Evolutionary conservation across 2,329 filamentous ascomycete species (phyloP).

Genomic region (Chalaropsis ovoidea): DNA sequence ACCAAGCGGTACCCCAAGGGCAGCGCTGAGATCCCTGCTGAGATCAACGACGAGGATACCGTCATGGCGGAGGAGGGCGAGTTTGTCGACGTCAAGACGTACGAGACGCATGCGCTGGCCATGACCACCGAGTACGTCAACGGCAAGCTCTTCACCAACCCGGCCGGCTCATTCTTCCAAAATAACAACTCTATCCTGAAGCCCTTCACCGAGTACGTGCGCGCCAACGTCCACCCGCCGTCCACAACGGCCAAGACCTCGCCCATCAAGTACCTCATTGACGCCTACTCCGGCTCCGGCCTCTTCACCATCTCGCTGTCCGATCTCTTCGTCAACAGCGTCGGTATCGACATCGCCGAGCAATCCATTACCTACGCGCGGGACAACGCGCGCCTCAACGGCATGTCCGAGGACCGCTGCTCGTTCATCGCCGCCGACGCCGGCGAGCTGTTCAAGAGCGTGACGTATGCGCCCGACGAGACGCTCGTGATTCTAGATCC

Average conservation of each 20-base stretch:
- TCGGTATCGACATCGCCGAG: conserved; percentile 81
- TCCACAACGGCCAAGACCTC: conserved; percentile 28
- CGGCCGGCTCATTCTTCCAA: conserved; percentile 92
- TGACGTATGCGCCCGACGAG: conserved; percentile 54
- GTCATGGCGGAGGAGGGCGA: conserved; percentile 43
- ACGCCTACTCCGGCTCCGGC: conserved; percentile 94
- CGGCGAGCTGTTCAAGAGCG: conserved; percentile 55
- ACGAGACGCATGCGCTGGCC: conserved; percentile 75
- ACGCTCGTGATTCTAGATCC: conserved; percentile 94
- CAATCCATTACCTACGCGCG: conserved; percentile 69
- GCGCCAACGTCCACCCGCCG: conserved; percentile 60
- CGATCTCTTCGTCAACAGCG: conserved; percentile 67
- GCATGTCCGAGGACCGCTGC: conserved; percentile 55
- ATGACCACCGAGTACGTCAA: conserved; percentile 81
- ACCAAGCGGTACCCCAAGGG: conserved; percentile 56
- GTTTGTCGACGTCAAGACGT: conserved; percentile 66
- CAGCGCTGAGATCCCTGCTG: conserved; percentile 29
- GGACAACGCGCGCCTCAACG: conserved; percentile 68
- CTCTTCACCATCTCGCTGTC: conserved; percentile 95
- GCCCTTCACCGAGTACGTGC: conserved; percentile 76
- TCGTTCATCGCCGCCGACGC: conserved; percentile 87
- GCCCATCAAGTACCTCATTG: conserved; percentile 75
- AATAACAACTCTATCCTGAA: conserved; percentile 98
- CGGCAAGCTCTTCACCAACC: conserved; percentile 76
- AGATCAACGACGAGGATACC: conserved; percentile 31